Evolutionary conservation across 2,329 filamentous ascomycete genomes (phyloP).

Genomic region (Neodidymelliopsis sp.): DNA sequence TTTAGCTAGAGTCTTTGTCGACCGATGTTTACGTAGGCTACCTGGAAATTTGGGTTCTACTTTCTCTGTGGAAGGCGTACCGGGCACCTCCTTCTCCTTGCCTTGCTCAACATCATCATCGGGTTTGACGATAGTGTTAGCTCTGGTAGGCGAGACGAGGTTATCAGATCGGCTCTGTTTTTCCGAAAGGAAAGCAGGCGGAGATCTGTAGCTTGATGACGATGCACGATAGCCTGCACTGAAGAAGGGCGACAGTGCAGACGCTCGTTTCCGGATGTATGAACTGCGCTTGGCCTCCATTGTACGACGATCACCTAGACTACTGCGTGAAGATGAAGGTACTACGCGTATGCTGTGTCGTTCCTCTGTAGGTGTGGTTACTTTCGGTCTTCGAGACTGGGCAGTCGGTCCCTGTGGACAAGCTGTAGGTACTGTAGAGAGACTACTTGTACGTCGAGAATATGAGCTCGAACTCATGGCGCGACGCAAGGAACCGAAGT

Average conservation of each 20-base stretch:
- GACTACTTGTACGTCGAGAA: conserved; percentile 49
- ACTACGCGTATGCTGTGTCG: conserved; percentile 52
- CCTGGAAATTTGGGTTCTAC: conserved; percentile 24
- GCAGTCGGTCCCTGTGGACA: conserved; percentile 45
- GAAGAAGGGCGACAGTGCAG: conserved; percentile 51
- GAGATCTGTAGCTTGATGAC: conserved; percentile 38
- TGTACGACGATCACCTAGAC: conserved; percentile 46
- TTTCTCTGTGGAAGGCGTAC: conserved; percentile 18
- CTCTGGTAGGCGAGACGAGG: conserved; percentile 14
- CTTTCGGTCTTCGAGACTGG: conserved; percentile 32
- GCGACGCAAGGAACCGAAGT: conserved; percentile 34
- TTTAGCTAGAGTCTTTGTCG: conserved; percentile 21
- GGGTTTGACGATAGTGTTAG: conserved; percentile 27
- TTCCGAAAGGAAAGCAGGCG: conserved; percentile 28
- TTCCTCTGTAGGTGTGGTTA: conserved; percentile 44
- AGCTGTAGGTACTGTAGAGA: conserved; percentile 49
- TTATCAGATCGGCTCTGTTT: conserved; percentile 12
- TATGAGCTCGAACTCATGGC: conserved; percentile 48
- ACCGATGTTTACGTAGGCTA: conserved; percentile 35
- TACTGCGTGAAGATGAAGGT: conserved; percentile 40
- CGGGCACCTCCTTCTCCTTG: conserved; percentile 24
- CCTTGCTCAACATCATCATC: conserved; percentile 26
- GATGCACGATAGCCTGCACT: conserved; percentile 44
- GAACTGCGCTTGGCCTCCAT: conserved; percentile 52
- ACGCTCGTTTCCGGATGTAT: conserved; percentile 53